Conservation (phyloP, 176 grass and related monocot genomes). For the Hordeum marinum region DNA sequence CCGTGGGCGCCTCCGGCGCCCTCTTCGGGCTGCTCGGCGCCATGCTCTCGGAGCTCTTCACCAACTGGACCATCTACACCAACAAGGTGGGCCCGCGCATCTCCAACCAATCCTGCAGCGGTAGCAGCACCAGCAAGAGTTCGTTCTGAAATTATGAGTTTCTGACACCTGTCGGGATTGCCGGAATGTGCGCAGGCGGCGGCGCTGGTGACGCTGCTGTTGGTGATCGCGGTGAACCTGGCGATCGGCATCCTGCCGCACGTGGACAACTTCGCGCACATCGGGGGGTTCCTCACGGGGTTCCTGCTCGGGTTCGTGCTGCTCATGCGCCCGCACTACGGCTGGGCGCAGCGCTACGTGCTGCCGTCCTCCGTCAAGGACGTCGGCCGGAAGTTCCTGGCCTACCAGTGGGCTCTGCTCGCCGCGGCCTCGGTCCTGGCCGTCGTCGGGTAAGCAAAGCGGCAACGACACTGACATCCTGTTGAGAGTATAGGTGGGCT, state of each 20-base stretch:
- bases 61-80: constrained; percentile 97
- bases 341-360: constrained; percentile 62
- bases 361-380: constrained; percentile 48
- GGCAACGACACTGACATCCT: neutral
- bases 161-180: neutral
- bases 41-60: constrained; percentile 92
- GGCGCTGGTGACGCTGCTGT: constrained; percentile 62
- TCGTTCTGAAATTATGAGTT: neutral
- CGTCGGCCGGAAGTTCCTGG: constrained; percentile 60
- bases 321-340: constrained; percentile 67
- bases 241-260: constrained; percentile 84
- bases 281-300: constrained; percentile 80
- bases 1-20: constrained; percentile 84
- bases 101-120: neutral
- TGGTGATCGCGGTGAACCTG: constrained; percentile 73
- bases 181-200: constrained; percentile 34
- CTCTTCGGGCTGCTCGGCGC: constrained; percentile 91
- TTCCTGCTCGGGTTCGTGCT: constrained; percentile 87
- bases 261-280: constrained; percentile 91
- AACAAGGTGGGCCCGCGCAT: constrained; percentile 67
- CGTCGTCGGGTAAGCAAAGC: constrained; percentile 57
- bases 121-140: neutral
- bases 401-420: constrained; percentile 61
- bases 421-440: constrained; percentile 38
- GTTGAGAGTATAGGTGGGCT: neutral